phyloP scores from a whole-genome alignment of 495 filamentous ascomycete species.

The Penicillium malachiteum region DNA sequence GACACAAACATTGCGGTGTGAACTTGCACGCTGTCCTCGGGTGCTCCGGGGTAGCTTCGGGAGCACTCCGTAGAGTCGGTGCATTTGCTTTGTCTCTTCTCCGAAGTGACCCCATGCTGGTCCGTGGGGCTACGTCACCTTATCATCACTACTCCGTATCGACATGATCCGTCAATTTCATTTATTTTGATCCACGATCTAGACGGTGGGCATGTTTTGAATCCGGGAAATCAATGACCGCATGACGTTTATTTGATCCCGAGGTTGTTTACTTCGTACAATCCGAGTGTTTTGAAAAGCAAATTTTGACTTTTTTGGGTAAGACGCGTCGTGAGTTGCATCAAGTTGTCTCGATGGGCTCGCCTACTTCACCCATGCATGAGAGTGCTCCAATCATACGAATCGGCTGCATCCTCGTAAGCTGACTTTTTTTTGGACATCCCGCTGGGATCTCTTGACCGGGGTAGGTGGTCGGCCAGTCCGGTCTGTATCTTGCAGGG shows the following conservation, averaged over 20 bases:
- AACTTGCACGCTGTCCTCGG: neutral
- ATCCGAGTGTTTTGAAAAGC: neutral
- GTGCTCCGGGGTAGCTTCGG: neutral
- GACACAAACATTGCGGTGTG: slow-evolving; percentile 10
- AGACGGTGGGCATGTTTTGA: neutral
- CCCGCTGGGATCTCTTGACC: neutral
- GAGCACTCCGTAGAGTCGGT: neutral
- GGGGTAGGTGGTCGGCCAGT: slow-evolving; percentile 14
- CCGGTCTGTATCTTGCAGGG: slow-evolving; percentile 12
- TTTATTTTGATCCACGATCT: neutral
- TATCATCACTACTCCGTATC: neutral
- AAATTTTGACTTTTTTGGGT: slow-evolving; percentile 1
- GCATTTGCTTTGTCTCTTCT: neutral
- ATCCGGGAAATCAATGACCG: neutral
- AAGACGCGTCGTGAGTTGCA: neutral
- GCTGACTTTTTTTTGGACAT: slow-evolving; percentile 5
- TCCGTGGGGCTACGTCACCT: slow-evolving; percentile 24
- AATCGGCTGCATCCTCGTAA: slow-evolving; percentile 7
- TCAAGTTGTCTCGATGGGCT: slow-evolving; percentile 7
- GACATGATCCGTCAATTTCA: neutral
- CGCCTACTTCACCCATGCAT: slow-evolving; percentile 8
- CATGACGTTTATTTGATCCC: slow-evolving; percentile 4
- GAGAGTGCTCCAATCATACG: slow-evolving; percentile 13
- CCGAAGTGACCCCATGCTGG: slow-evolving; percentile 15
- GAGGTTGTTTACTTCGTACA: neutral